These are phyloP conservation scores for Amylostereum areolatum DNA, from an alignment of 1,284 basidiomycete species.

Conservation along the genomic window DNA sequence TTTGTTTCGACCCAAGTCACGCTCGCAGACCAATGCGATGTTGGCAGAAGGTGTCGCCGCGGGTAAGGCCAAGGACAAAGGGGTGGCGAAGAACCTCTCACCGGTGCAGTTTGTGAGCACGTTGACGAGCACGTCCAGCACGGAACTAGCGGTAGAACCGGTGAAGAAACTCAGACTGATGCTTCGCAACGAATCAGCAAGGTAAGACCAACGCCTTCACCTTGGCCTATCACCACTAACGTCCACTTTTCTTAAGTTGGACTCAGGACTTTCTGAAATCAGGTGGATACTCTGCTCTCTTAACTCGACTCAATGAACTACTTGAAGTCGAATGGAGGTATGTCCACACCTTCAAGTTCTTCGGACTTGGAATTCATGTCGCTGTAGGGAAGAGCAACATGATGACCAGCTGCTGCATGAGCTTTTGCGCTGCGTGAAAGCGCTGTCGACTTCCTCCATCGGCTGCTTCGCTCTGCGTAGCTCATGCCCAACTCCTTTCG, in stretches of 20 bases:
- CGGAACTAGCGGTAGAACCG: conserved; percentile 63
- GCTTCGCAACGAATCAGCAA: conserved; percentile 81
- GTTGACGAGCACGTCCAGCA: conserved; percentile 59
- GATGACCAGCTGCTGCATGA: conserved; percentile 94
- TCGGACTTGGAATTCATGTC: background rate
- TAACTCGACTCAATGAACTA: conserved; percentile 87
- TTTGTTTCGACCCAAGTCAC: conserved; percentile 27
- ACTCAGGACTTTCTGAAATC: conserved; percentile 82
- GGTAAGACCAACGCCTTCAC: conserved; percentile 33
- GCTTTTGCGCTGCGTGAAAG: conserved; percentile 90
- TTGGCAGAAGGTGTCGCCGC: conserved; percentile 8
- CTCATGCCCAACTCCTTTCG: conserved; percentile 82
- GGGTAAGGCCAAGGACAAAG: conserved; percentile 40
- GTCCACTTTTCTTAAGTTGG: conserved; percentile 51
- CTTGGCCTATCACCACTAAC: conserved; percentile 10
- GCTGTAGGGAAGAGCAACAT: conserved; percentile 89
- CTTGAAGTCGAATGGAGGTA: conserved; percentile 96
- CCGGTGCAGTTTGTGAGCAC: conserved; percentile 61
- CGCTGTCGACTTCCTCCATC: conserved; percentile 84
- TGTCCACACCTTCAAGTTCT: conserved; percentile 15
- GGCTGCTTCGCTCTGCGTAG: conserved; percentile 78
- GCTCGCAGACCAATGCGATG: conserved; percentile 6
- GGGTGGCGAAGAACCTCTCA: conserved; percentile 30
- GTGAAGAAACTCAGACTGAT: conserved; percentile 76
- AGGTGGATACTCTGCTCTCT: conserved; percentile 82